Evolutionary conservation across 495 filamentous ascomycete species (phyloP).

Genomic region (Aspergillus heteromorphus): DNA sequence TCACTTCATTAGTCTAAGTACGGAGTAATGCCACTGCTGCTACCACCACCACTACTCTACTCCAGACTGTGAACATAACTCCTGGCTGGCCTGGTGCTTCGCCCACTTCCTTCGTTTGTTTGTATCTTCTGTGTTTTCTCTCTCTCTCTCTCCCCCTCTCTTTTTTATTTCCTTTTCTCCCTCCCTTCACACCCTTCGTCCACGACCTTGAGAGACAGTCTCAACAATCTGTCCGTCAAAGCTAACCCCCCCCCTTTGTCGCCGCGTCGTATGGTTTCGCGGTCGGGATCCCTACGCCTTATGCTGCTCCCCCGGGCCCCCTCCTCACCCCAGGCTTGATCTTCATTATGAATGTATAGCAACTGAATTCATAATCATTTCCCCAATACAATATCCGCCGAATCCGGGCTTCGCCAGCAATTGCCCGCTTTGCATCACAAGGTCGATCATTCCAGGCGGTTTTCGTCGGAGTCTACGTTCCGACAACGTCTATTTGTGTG

Average conservation of each 20-base stretch:
- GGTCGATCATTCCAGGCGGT: neutral
- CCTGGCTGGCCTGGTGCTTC: neutral
- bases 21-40: too few species aligned
- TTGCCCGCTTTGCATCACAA: neutral
- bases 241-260: neutral
- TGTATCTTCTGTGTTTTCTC: neutral
- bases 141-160: too few species aligned
- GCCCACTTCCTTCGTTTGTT: neutral
- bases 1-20: too few species aligned
- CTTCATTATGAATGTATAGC: constrained; percentile 9
- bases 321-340: neutral
- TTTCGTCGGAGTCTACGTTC: neutral
- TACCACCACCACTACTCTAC: neutral
- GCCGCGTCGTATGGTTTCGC: neutral
- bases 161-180: neutral
- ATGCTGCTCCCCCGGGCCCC: constrained; percentile 5
- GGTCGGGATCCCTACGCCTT: neutral
- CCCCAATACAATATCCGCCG: neutral
- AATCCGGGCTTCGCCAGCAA: neutral
- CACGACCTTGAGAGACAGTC: neutral
- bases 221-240: neutral
- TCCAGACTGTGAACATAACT: neutral
- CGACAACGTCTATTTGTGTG: constrained; percentile 1
- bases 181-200: neutral
- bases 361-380: neutral